Evolutionary conservation across 805 yeast species (phyloP).

Genomic region (Groenewaldozyma salmanticensis): DNA sequence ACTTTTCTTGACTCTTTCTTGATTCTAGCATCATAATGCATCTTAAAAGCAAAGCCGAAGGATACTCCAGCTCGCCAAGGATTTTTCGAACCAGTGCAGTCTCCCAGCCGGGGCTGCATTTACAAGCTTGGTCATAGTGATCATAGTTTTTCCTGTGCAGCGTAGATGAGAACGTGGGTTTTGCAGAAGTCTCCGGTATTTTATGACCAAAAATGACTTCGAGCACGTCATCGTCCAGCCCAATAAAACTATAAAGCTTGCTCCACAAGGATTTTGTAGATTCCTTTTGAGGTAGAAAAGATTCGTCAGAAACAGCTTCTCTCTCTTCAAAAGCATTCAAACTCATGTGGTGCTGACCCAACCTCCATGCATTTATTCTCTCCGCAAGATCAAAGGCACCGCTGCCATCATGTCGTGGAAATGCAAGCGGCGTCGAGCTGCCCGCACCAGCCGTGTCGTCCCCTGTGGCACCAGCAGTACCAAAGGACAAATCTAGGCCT

Average conservation of each 20-base stretch:
- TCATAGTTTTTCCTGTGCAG: too few species aligned
- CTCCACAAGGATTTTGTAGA: conserved; percentile 11
- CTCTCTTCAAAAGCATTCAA: too few species aligned
- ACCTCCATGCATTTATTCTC: conserved; percentile 33
- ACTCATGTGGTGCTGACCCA: conserved; percentile 25
- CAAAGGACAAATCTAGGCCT: too few species aligned
- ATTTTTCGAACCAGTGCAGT: conserved; percentile 7
- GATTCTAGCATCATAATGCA: neutral
- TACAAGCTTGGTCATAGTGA: conserved; percentile 13
- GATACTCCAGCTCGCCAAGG: conserved; percentile 11
- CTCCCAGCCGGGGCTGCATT: conserved; percentile 14
- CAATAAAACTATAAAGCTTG: conserved; percentile 22
- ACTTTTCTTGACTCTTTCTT: too few species aligned
- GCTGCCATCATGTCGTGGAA: conserved; percentile 28
- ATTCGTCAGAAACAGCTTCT: neutral
- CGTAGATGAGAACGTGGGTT: neutral
- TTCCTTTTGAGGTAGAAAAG: too few species aligned
- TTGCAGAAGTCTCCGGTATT: neutral
- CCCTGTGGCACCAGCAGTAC: neutral
- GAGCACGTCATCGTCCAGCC: conserved; percentile 28
- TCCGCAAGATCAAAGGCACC: conserved; percentile 29
- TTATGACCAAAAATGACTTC: conserved; percentile 25
- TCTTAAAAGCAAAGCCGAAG: conserved; percentile 7
- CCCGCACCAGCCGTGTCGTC: conserved; percentile 9
- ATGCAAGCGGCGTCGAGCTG: conserved; percentile 20